phyloP scores from a whole-genome alignment of 1,284 basidiomycete species.

The Violaceomyces palustris region DNA sequence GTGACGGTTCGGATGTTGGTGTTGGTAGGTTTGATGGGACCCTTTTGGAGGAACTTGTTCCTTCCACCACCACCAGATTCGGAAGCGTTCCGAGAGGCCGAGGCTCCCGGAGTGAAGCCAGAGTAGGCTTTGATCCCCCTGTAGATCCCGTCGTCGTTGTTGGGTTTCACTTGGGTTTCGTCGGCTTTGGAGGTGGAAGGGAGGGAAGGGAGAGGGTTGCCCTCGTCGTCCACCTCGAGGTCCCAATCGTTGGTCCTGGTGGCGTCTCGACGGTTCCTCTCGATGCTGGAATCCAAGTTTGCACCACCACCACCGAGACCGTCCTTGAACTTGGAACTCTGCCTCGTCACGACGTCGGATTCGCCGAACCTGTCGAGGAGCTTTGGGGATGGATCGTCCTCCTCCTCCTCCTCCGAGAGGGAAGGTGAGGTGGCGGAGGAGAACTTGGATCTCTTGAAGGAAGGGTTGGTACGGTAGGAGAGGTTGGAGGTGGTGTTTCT shows the following conservation, averaged over 20 bases:
- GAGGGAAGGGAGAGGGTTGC: not conserved
- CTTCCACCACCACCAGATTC: conserved; percentile 71
- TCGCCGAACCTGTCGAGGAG: not conserved
- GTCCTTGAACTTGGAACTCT: not conserved
- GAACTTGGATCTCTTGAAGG: too few relatives aligned
- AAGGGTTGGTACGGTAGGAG: too few relatives aligned
- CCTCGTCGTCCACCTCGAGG: conserved; percentile 45
- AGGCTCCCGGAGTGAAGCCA: conserved; percentile 65
- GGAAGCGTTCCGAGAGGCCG: conserved; percentile 61
- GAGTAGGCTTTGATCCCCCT: conserved; percentile 77
- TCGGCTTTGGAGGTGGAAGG: too few relatives aligned
- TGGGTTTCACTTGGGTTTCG: conserved; percentile 4
- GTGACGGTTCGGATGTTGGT: conserved; percentile 91
- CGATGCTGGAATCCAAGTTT: too few relatives aligned
- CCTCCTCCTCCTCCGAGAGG: too few relatives aligned
- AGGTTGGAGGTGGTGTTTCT: too few relatives aligned
- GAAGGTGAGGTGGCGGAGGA: too few relatives aligned
- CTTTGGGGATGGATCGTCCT: too few relatives aligned
- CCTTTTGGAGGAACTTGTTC: conserved; percentile 72
- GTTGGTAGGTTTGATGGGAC: conserved; percentile 31
- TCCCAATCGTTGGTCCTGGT: conserved; percentile 56
- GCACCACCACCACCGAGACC: not conserved
- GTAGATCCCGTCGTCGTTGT: conserved; percentile 76
- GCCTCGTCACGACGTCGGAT: not conserved
- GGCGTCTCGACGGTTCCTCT: conserved; percentile 51